Percentiles rank a stretch among this genome's conserved stretches.
These are phyloP conservation scores for Pascua guehoae DNA, from an alignment of 1,284 basidiomycete species.

Conservation along the genomic window DNA sequence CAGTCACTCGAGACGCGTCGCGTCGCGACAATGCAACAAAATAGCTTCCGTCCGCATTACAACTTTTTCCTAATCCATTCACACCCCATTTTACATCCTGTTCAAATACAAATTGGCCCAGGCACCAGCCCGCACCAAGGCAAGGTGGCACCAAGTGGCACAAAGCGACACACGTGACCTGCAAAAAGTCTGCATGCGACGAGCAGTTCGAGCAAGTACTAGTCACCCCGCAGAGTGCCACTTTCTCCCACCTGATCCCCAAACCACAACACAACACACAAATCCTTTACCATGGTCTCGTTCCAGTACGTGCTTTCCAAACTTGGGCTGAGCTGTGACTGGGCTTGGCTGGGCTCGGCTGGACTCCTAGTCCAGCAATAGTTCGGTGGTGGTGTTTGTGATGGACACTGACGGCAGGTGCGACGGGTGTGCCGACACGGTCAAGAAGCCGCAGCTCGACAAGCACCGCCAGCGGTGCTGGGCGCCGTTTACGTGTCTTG, in stretches of 20 bases:
- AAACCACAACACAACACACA: conserved; percentile 10
- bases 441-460: conserved; percentile 81
- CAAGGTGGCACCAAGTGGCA: too few relatives aligned
- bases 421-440: conserved; percentile 69
- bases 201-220: neutral
- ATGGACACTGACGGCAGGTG: conserved; percentile 46
- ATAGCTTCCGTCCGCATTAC: too few relatives aligned
- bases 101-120: too few relatives aligned
- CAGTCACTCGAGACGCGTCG: too few relatives aligned
- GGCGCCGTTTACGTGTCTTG: conserved; percentile 73
- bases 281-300: conserved; percentile 62
- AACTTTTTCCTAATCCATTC: neutral
- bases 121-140: too few relatives aligned
- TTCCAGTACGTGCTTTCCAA: conserved; percentile 62
- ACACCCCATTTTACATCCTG: too few relatives aligned
- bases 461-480: conserved; percentile 50
- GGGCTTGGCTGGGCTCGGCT: too few relatives aligned
- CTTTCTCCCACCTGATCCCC: neutral
- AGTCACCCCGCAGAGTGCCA: too few relatives aligned
- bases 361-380: too few relatives aligned
- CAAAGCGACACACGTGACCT: conserved; percentile 5
- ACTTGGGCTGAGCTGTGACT: too few relatives aligned
- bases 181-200: conserved; percentile 5
- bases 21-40: too few relatives aligned
- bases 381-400: too few relatives aligned